Evolutionary conservation across 306 rosid genomes (phyloP), one percentile per base, ranked within the genome.

Genomic region (Prunus armeniaca): DNA sequence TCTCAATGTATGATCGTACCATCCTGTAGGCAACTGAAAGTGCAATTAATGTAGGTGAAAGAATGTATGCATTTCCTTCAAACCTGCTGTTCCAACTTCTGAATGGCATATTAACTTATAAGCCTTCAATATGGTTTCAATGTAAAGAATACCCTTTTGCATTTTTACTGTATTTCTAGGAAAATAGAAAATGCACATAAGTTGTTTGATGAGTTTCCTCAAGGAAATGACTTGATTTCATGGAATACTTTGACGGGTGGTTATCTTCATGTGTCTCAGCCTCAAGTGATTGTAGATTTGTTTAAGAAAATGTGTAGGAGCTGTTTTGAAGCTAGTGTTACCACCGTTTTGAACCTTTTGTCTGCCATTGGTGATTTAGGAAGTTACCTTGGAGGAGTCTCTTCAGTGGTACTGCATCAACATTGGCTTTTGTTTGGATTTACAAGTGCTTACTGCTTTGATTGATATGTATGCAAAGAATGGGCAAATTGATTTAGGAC

Each of bases 181-280:
- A 87, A 86, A 70, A 79, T 85, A 75, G 85, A 55, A 10, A 90
- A 89, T 80, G 95, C 93, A 13, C 83, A 27, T 47, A 79, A 85
- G 71, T 22, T 89, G 71, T 89, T 91, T 69, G 90, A 88, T 83
- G 93, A 89, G 15, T 76, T 80, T 72, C 77, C 89, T 64, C 73
- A 84, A 19, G 28, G 68, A 77, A 86, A 88, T 65, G 93, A 91
- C 71, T 49, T 82, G 81, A 86, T 91, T 17, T 83, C 93, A 5
- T 89, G 88, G 88, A 91, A 88, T 85, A 85, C 82, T 82, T 76
- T 89, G 81, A 83, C 88, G 90, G 87, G 87, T 54, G 91, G 93
- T 64, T 89, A 82, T 79, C 82, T 89, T 88, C 67, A 76, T 73
- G 76, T 68, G 22, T 83, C 85, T 55, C 77, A 83, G 77, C 85